phyloP scores from a whole-genome alignment of 306 rosid genomes.

The barrel medic (Medicago truncatula) region MtrunA17r5.0-ANR NC_053043.1:4707001-4707500 shows the following conservation, averaged over 20 bases:
- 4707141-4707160: constrained; percentile 30
- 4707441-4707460: too few relatives aligned
- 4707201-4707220: neutral
- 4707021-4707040: too few relatives aligned
- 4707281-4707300: neutral
- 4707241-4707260: constrained; percentile 57
- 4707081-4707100: constrained; percentile 6
- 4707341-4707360: too few relatives aligned
- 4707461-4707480: too few relatives aligned
- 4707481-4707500: too few relatives aligned
- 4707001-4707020: too few relatives aligned
- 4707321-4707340: neutral
- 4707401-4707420: too few relatives aligned
- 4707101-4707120: constrained; percentile 14
- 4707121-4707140: neutral
- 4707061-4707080: neutral
- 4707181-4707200: neutral
- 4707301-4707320: neutral
- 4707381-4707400: too few relatives aligned
- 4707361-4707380: too few relatives aligned
- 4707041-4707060: too few relatives aligned
- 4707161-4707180: constrained; percentile 9
- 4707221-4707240: constrained; percentile 54
- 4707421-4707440: too few relatives aligned
- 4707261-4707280: constrained; percentile 36